Base-by-base conservation (phyloP, 495 filamentous ascomycete species). In the Xylaria cubensis region DNA sequence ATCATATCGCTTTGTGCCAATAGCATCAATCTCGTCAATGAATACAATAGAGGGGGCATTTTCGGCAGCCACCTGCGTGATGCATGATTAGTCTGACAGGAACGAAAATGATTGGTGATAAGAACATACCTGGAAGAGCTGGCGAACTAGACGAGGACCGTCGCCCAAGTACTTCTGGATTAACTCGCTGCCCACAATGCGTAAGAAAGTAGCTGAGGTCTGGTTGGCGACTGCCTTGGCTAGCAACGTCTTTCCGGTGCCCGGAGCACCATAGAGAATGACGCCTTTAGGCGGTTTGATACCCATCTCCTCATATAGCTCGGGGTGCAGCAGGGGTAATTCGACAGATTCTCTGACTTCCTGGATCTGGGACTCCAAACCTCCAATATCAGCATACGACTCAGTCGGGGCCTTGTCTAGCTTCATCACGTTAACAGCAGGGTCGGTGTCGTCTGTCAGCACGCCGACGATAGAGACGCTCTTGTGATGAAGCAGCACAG, bases 201-300 rank as follows among this genome's bases (percentile, higher is more conserved):
- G 94, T 74, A 99, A 85, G 88, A 99, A 99, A 3, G 96, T 99
- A 21, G 96, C 96, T 72, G 94, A 97, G 8, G 96, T 99, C 81
- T 98, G 96, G 82, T 99, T 99, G 70, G 96, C 96, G 63, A 99
- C 96, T 15, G 96, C 96, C 84, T 99, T 99, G 68, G 96, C 96
- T 58, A 99, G 88, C 9, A 99, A 86, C 3, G 96, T 99, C 85
- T 99, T 99, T 79, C 96, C 96, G 21, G 96, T 99, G 82, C 96
- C 96, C 0, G 96, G 96, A 5, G 93, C 94, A 83, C 96, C 96
- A 83, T 99, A 99, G 44, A 99, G 92, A 77, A 99, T 99, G 71
- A 99, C 96, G 87, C 96, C 96, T 87, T 99, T 99, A 44, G 96
- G 96, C 34, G 96, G 95, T 82, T 98, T 99, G 87, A 99, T 98